Evolutionary conservation across 1,284 basidiomycete species (phyloP).

Genomic region (Schizophyllum amplum): DNA sequence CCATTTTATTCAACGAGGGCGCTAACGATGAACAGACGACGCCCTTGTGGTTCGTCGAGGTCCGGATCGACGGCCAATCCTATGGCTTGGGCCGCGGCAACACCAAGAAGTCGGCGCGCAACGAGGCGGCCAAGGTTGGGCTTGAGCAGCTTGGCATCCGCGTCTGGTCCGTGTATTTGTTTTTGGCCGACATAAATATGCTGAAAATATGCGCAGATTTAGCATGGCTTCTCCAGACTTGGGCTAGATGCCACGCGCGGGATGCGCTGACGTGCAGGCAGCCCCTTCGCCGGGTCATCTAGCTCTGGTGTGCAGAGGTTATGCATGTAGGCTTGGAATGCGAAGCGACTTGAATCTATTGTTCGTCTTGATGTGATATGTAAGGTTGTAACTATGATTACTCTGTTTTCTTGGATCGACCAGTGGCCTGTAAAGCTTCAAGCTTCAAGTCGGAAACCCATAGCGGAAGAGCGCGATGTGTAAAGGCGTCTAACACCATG

Average conservation of each 20-base stretch:
- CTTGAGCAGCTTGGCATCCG: constrained; percentile 39
- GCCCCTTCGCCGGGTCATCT: neutral
- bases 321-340: constrained; percentile 33
- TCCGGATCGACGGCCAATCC: constrained; percentile 48
- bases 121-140: constrained; percentile 59
- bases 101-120: constrained; percentile 70
- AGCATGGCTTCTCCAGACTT: constrained; percentile 50
- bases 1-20: constrained; percentile 5
- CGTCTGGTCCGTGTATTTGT: constrained; percentile 27
- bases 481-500: too few relatives aligned
- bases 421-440: too few relatives aligned
- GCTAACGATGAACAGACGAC: constrained; percentile 43
- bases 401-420: too few relatives aligned
- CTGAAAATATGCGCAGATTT: constrained; percentile 14
- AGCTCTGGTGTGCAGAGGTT: constrained; percentile 43
- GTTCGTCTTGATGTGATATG: too few relatives aligned
- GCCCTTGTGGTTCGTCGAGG: constrained; percentile 62
- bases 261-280: constrained; percentile 24
- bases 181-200: constrained; percentile 2
- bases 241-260: constrained; percentile 31
- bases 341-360: too few relatives aligned
- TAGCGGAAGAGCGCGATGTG: too few relatives aligned
- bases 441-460: too few relatives aligned
- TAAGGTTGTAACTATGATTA: too few relatives aligned
- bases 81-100: constrained; percentile 55